Conservation (phyloP, 805 yeast genomes). For the Teunomyces funiuensis region DNA sequence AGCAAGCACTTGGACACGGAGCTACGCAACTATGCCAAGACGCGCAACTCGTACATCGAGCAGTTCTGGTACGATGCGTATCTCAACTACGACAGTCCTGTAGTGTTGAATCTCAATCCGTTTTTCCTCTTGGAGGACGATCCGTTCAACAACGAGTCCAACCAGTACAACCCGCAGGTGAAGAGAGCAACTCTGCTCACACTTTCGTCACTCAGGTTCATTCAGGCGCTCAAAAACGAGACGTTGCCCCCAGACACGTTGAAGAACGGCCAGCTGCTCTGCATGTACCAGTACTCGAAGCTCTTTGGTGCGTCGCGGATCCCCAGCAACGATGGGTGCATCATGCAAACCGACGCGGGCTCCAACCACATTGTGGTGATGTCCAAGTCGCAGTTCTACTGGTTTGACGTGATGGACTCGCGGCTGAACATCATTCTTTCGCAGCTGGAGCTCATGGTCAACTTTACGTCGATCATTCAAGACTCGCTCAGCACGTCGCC, state of each 20-base stretch:
- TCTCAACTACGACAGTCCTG: conserved; percentile 82
- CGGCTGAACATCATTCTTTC: conserved; percentile 68
- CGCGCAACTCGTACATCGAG: conserved; percentile 80
- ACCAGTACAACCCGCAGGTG: conserved; percentile 50
- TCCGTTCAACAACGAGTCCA: conserved; percentile 65
- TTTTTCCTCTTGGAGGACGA: conserved; percentile 89
- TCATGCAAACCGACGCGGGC: conserved; percentile 74
- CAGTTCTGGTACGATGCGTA: conserved; percentile 95
- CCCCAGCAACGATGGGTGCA: conserved; percentile 78
- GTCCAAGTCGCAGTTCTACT: conserved; percentile 85
- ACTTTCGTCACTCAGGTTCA: conserved; percentile 73
- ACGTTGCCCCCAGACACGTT: conserved; percentile 71
- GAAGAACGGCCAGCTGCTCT: conserved; percentile 61
- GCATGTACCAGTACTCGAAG: conserved; percentile 90
- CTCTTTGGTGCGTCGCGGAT: conserved; percentile 86
- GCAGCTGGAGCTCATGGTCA: conserved; percentile 72
- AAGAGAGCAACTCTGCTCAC: conserved; percentile 80
- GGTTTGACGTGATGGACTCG: conserved; percentile 88
- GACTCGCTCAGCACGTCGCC: conserved; percentile 61
- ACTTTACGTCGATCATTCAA: conserved; percentile 70
- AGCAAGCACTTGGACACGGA: conserved; percentile 63
- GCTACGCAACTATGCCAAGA: conserved; percentile 58
- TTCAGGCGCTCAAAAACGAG: conserved; percentile 72
- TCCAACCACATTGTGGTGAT: conserved; percentile 81
- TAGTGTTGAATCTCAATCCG: conserved; percentile 89